Conservation (phyloP, 129 eudicot species). For the Helichrysum umbraculigerum region DNA sequence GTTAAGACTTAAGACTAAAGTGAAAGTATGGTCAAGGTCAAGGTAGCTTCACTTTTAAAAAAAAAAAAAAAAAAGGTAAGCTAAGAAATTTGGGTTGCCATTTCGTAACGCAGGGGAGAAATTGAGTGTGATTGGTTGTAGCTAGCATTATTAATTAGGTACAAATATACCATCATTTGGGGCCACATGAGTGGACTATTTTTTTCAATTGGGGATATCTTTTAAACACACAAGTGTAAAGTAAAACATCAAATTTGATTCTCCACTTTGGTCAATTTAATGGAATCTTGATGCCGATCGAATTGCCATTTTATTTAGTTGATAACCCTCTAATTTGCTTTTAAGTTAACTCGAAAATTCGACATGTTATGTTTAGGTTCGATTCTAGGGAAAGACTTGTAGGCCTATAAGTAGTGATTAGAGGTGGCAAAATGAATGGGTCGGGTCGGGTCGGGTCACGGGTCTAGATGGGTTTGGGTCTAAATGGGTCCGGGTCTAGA, state of each 20-base stretch:
- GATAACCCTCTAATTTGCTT: neutral
- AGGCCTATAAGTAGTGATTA: too few species aligned
- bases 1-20: neutral
- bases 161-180: constrained; percentile 25
- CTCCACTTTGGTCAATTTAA: constrained; percentile 20
- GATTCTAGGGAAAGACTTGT: neutral
- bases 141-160: constrained; percentile 20
- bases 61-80: neutral
- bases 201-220: constrained; percentile 5
- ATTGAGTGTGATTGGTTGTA: constrained; percentile 26
- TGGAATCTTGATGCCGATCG: constrained; percentile 5
- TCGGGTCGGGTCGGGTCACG: too few species aligned
- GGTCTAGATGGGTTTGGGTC: too few species aligned
- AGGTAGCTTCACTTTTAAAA: neutral
- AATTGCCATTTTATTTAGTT: neutral
- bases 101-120: constrained; percentile 21
- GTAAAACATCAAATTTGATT: constrained; percentile 9
- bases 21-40: neutral
- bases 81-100: neutral
- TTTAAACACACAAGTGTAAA: constrained; percentile 13
- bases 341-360: neutral
- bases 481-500: too few species aligned
- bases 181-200: constrained; percentile 35
- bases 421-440: too few species aligned
- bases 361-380: neutral